Evolutionary conservation across 306 rosid genomes (phyloP).

Genomic region (Vigna reflexopilosa): DNA sequence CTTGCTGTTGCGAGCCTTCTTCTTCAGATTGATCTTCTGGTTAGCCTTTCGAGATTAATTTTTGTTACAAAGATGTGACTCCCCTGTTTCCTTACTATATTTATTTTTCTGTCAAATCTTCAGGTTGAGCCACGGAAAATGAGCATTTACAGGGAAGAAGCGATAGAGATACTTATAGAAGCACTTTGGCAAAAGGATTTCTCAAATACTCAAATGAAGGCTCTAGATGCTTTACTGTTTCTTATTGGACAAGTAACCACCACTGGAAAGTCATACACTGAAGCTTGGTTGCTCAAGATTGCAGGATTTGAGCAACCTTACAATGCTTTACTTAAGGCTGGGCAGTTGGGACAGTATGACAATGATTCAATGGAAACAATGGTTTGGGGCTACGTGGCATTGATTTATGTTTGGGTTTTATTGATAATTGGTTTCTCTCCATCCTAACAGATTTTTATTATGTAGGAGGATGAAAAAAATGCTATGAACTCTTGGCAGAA

Average conservation of each 20-base stretch:
- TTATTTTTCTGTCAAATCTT: constrained; percentile 38
- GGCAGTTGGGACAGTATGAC: constrained; percentile 55
- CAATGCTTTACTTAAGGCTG: constrained; percentile 72
- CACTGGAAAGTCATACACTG: constrained; percentile 73
- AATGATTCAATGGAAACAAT: constrained; percentile 63
- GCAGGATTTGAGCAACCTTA: constrained; percentile 90
- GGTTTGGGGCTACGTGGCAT: constrained; percentile 52
- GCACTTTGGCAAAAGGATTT: constrained; percentile 75
- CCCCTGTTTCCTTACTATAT: not conserved
- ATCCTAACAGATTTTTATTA: constrained; percentile 40
- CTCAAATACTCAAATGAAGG: constrained; percentile 68
- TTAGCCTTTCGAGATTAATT: constrained; percentile 47
- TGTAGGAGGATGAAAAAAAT: constrained; percentile 82
- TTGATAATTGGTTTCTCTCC: constrained; percentile 31
- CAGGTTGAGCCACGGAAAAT: constrained; percentile 91
- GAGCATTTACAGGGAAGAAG: constrained; percentile 97
- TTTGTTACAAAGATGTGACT: constrained; percentile 11
- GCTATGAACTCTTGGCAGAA: constrained; percentile 77
- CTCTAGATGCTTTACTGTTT: constrained; percentile 72
- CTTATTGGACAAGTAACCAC: constrained; percentile 75
- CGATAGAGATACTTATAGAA: constrained; percentile 79
- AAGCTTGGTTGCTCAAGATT: constrained; percentile 85
- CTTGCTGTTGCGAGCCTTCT: constrained; percentile 80
- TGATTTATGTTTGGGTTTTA: constrained; percentile 37
- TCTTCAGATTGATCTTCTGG: constrained; percentile 97